Evolutionary conservation across 2,329 filamentous ascomycete species (phyloP), one percentile per base, ranked within the genome.

Genomic region (Ceratocystiopsis sp.): DNA sequence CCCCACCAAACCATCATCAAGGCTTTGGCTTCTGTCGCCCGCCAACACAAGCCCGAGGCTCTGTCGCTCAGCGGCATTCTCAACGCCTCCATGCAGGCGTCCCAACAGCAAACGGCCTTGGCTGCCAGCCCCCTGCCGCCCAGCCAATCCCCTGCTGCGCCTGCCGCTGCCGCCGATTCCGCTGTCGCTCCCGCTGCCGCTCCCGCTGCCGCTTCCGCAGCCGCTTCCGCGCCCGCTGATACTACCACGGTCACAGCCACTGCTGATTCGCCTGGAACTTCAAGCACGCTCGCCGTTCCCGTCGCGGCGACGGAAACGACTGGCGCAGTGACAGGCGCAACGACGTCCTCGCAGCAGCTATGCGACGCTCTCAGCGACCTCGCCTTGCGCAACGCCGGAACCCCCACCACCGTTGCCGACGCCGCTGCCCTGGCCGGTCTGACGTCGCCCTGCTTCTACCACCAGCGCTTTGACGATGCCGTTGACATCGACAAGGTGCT

Each of bases 401-500:
- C 65, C 35, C 58, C 58, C 47, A 66, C 52, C 57, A 71, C 54
- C 50, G 25, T 34, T 11, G 40, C 45, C 16, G 42, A 42, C 12
- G 44, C 45, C 11, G 34, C 43, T 17, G 67, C 71, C 15, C 69
- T 87, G 51, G 72, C 79, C 12, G 71, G 80, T 11, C 66, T 96
- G 42, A 80, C 89, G 53, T 95, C 87, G 38, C 91, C 91, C 14
- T 98, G 91, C 65, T 98, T 93, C 64, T 96, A 94, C 65, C 91
- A 98, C 63, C 84, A 93, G 62, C 78, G 89, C 49, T 98, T 98
- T 56, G 91, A 95, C 54, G 86, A 94, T 57, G 84, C 87, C 10
- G 85, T 98, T 53, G 85, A 98, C 59, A 85, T 96, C 46, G 83
- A 91, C 52, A 91, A 83, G 61, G 86, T 98, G 7, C 69, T 98